Percentiles rank a stretch among this genome's conserved stretches.
Evolutionary conservation across 305 asterid genomes (phyloP).

Genomic region (Fraxinus latifolia): DNA sequence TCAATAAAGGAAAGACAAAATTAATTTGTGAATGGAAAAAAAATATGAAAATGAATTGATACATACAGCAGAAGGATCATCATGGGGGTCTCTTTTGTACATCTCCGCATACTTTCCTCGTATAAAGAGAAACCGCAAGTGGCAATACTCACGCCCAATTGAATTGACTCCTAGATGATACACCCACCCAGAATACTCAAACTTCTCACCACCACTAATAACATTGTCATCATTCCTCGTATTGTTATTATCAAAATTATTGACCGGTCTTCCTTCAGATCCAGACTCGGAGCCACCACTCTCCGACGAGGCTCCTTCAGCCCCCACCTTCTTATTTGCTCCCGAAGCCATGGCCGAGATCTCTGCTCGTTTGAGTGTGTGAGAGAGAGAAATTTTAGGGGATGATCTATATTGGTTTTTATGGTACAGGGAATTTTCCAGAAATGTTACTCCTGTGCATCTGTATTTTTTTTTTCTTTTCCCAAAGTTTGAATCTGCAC

Average conservation of each 20-base stretch:
- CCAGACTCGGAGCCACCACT: slow-evolving; percentile 59
- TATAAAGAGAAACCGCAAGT: slow-evolving; percentile 61
- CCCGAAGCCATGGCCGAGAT: slow-evolving; percentile 36
- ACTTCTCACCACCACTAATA: slow-evolving; percentile 27
- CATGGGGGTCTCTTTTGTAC: slow-evolving; percentile 80
- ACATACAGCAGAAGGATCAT: slow-evolving; percentile 69
- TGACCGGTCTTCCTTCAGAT: slow-evolving; percentile 35
- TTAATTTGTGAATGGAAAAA: not conserved
- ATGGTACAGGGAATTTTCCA: no score
- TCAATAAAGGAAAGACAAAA: not conserved
- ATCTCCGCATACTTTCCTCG: slow-evolving; percentile 71
- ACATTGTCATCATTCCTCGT: slow-evolving; percentile 30
- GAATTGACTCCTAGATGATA: slow-evolving; percentile 83
- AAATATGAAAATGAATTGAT: not conserved
- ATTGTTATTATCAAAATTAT: slow-evolving; percentile 19
- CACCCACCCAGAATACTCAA: slow-evolving; percentile 80
- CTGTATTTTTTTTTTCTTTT: no score
- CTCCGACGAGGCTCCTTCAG: slow-evolving; percentile 39
- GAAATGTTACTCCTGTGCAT: no score
- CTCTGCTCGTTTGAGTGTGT: slow-evolving; percentile 11
- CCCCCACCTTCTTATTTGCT: slow-evolving; percentile 24
- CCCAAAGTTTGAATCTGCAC: no score
- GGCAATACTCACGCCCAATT: slow-evolving; percentile 83
- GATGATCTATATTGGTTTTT: not conserved
- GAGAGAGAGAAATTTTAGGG: slow-evolving; percentile 9